A percentile compares a stretch with the other conserved stretches of the same genome.
Conservation (phyloP, 345 rosid species). For the Gossypium stocksii region DNA sequence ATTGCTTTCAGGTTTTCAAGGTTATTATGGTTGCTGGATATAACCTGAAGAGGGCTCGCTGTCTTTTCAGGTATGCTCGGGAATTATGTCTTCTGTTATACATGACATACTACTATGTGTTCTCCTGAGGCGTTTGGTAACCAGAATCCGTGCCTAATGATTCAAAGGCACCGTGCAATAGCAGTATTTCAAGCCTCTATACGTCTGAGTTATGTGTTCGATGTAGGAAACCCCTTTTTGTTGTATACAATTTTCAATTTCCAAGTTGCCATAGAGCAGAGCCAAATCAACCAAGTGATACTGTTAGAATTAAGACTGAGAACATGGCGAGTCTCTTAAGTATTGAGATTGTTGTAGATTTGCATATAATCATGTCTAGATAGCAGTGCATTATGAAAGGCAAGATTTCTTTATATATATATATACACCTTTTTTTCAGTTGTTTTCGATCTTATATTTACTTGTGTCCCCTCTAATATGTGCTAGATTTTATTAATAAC, state of each 20-base stretch:
- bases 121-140: neutral
- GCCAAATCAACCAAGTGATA: neutral
- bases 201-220: neutral
- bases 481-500: neutral
- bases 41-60: slow-evolving; percentile 20
- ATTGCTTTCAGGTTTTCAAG: slow-evolving; percentile 22
- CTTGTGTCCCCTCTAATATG: too few relatives aligned
- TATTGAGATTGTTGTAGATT: neutral
- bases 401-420: neutral
- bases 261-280: neutral
- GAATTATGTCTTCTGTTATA: neutral
- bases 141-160: neutral
- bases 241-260: neutral
- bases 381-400: neutral
- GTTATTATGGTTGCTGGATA: slow-evolving; percentile 42
- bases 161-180: neutral
- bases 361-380: neutral
- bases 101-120: neutral
- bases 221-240: neutral
- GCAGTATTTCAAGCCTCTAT: neutral
- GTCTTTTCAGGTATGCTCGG: slow-evolving; percentile 26
- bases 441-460: neutral
- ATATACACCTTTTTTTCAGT: neutral
- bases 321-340: neutral
- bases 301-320: neutral